phyloP scores from a whole-genome alignment of 176 grass and related monocot species.

The Cenchrus americanus region DNA sequence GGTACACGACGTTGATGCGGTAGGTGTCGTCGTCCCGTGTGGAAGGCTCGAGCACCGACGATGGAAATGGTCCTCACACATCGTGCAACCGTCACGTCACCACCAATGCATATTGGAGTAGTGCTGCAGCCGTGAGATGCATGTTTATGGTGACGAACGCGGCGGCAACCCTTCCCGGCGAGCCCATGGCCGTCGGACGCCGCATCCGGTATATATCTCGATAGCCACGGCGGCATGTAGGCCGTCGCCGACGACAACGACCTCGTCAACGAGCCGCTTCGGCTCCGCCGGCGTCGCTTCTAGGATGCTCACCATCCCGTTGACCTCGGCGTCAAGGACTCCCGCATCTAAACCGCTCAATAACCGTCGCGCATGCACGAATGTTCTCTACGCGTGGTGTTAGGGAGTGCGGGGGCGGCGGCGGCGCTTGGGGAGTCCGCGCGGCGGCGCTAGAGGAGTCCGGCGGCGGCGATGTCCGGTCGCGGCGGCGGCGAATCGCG shows the following conservation, averaged over 20 bases:
- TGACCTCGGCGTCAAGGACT: neutral
- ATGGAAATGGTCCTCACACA: neutral
- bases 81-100: neutral
- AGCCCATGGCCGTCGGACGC: conserved; percentile 7
- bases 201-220: conserved; percentile 17
- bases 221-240: neutral
- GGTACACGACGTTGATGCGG: neutral
- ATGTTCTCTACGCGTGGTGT: too few species aligned
- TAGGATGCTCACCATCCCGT: neutral
- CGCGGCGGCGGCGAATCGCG: too few species aligned
- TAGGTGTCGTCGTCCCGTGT: neutral
- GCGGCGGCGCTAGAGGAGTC: too few species aligned
- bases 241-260: neutral
- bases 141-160: neutral
- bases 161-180: neutral
- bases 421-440: too few species aligned
- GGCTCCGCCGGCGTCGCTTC: neutral
- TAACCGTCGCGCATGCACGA: too few species aligned
- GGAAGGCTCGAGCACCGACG: neutral
- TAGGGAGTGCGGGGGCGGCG: too few species aligned
- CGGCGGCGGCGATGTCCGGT: too few species aligned
- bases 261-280: neutral
- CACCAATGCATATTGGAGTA: neutral
- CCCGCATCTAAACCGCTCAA: too few species aligned
- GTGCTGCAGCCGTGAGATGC: neutral